Base-by-base conservation (phyloP, 139 green algal genomes). In the Raphidocelis subcapitata region DNA sequence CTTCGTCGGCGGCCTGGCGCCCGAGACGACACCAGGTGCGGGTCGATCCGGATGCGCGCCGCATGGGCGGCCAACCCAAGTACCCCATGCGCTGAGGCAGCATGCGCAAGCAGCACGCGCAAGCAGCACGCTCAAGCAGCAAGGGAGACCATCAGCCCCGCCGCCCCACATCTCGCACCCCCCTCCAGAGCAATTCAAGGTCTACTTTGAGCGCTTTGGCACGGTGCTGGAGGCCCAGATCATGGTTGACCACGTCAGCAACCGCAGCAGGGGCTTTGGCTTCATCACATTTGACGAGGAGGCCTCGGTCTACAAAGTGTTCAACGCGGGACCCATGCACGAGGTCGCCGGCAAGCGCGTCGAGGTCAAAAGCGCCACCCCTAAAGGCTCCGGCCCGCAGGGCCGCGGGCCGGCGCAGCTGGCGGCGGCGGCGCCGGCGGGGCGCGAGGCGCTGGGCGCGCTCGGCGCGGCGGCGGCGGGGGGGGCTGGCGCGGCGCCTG, bases 171-270 rank as follows among this genome's bases (percentile, higher is more conserved):
- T n/a, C n/a, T n/a, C n/a, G n/a, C n/a, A n/a, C n/a, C n/a, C n/a
- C n/a, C n/a, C n/a, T n/a, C n/a, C 84, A 93, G 89, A 85, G 2
- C 61, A 82, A 2, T 90, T 97, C 62, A 77, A 77, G 32, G 73
- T 89, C 23, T 90, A 93, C 79, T 98, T 98, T 85, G 90, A 90
- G 15, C 80, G 88, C 49, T 98, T 91, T 83, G 94, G 93, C n/a
- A 83, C 86, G n/a, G 83, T 95, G 3, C 18, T 86, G 4, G 86
- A 92, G 72, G 82, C 86, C 15, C 85, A 93, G 62, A 94, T 97
- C 60, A 97, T 97, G 92, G 70, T 90, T 32, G 91, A 96, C 74
- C 87, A 94, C 68, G 84, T 79, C 56, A 94, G 75, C 63, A 80
- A 80, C 14, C 79, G 91, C 4, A 92, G 89, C 3, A 56, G 91